These are phyloP conservation scores for Tillandsia leiboldiana DNA, from an alignment of 176 grass and related monocot species.

Conservation along the genomic window DNA sequence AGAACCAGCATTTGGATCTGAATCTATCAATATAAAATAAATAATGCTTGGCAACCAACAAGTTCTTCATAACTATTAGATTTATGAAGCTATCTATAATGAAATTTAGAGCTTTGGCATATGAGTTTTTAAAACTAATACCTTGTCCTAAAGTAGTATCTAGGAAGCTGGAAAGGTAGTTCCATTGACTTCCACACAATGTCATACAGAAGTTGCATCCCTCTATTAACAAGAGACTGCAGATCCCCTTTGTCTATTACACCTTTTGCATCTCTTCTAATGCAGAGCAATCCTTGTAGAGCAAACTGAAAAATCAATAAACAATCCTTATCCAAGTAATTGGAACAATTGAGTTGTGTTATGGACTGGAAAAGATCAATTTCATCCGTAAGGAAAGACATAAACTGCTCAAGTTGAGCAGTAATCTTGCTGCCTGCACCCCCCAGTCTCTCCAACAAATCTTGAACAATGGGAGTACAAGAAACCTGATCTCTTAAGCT, in stretches of 20 bases:
- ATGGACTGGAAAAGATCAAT: constrained; percentile 21
- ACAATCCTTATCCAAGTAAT: constrained; percentile 27
- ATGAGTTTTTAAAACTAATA: constrained; percentile 1
- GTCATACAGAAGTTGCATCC: constrained; percentile 43
- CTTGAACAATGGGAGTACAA: constrained; percentile 35
- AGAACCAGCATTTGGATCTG: too few relatives aligned
- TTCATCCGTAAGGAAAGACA: constrained; percentile 27
- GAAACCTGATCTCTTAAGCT: constrained; percentile 30
- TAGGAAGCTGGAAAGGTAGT: constrained; percentile 59
- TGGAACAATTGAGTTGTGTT: constrained; percentile 24
- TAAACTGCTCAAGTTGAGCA: constrained; percentile 33
- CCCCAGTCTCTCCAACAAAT: constrained; percentile 51
- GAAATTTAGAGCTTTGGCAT: too few relatives aligned
- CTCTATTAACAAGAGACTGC: constrained; percentile 28
- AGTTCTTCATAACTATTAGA: too few relatives aligned
- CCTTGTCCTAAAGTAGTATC: constrained; percentile 76
- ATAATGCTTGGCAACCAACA: too few relatives aligned
- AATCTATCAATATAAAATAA: too few relatives aligned
- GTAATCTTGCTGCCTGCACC: constrained; percentile 25
- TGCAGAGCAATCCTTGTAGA: constrained; percentile 32
- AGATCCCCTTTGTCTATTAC: constrained; percentile 17
- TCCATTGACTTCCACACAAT: constrained; percentile 50
- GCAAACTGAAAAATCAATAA: constrained; percentile 47
- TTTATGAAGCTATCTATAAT: too few relatives aligned
- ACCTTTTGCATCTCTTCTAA: constrained; percentile 27